phyloP scores from a whole-genome alignment of 2,329 filamentous ascomycete genomes.

The Sordariomycetes sp. region DNA sequence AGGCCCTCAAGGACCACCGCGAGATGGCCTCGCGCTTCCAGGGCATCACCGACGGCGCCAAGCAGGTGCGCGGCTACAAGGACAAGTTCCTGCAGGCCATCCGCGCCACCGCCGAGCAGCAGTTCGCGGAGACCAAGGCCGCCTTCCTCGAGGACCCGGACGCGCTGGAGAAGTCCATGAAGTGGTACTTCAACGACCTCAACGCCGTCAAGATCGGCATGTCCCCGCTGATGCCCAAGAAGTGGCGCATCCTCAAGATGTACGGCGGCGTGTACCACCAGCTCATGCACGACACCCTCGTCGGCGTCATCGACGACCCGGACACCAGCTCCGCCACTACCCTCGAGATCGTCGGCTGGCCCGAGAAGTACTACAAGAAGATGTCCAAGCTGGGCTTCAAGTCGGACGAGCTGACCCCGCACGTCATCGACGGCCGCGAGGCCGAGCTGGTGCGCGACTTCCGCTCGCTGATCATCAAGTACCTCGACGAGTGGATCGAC shows the following conservation, averaged over 20 bases:
- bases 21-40: conserved; percentile 90
- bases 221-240: conserved; percentile 83
- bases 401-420: conserved; percentile 66
- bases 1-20: conserved; percentile 90
- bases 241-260: conserved; percentile 89
- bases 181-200: conserved; percentile 97
- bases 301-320: conserved; percentile 72
- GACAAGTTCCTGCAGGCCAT: conserved; percentile 85
- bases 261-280: conserved; percentile 87
- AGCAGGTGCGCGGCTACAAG: conserved; percentile 90
- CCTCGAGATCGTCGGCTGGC: conserved; percentile 88
- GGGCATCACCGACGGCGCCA: conserved; percentile 87
- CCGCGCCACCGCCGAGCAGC: conserved; percentile 57
- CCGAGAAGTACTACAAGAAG: conserved; percentile 90
- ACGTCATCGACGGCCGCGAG: conserved; percentile 84
- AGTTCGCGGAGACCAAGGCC: conserved; percentile 62
- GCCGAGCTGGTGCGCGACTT: conserved; percentile 88
- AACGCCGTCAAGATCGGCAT: conserved; percentile 92
- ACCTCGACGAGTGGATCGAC: conserved; percentile 96
- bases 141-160: conserved; percentile 76
- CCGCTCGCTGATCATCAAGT: conserved; percentile 87
- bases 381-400: conserved; percentile 83
- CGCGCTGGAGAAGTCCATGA: conserved; percentile 74
- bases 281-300: conserved; percentile 89
- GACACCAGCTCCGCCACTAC: conserved; percentile 79